phyloP scores from a whole-genome alignment of 345 rosid species.

The Brassica cretica region DNA sequence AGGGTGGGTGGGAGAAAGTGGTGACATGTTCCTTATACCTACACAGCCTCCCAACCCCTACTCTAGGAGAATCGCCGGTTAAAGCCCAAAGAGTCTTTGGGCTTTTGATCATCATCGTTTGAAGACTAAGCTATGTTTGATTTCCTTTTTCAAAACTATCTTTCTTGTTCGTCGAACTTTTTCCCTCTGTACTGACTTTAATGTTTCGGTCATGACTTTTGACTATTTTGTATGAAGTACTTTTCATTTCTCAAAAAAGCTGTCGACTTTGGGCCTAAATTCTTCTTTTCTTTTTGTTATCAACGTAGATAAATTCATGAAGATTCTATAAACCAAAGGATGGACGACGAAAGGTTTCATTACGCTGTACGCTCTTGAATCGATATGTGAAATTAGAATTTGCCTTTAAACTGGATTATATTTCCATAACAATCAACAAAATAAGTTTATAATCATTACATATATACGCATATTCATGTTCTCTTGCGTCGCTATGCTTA shows the following conservation, averaged over 20 bases:
- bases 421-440: too few species aligned
- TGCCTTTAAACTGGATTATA: too few species aligned
- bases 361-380: too few species aligned
- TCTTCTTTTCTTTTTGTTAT: too few species aligned
- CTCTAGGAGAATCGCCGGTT: conserved; percentile 57
- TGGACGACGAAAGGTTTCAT: too few species aligned
- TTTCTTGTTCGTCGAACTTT: background rate
- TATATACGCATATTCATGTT: background rate
- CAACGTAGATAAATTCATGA: too few species aligned
- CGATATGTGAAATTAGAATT: too few species aligned
- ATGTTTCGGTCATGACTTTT: background rate
- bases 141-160: background rate
- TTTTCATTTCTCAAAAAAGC: background rate
- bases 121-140: background rate
- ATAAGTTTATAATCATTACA: too few species aligned
- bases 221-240: background rate
- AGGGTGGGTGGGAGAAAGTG: conserved; percentile 60
- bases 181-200: background rate
- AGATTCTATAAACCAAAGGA: too few species aligned
- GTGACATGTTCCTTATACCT: conserved; percentile 52
- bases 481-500: background rate
- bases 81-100: conserved; percentile 3
- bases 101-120: background rate
- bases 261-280: background rate
- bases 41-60: conserved; percentile 48